Evolutionary conservation across 257 asterid genomes (phyloP), one percentile per base, ranked within the genome.

Genomic region (Euphrasia confusa): DNA sequence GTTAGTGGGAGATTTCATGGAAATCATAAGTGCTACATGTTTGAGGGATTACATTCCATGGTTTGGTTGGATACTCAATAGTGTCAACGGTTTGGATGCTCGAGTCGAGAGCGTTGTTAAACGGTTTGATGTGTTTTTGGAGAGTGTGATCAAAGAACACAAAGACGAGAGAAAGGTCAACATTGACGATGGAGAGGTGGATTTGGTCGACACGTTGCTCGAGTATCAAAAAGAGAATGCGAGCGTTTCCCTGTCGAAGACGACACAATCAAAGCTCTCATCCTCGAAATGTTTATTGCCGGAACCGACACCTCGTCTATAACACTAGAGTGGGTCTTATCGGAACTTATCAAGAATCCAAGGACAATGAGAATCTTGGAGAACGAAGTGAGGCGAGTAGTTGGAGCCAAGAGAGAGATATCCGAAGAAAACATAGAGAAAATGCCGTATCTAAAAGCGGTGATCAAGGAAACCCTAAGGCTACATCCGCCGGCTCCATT

Each of bases 401-500:
- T 12, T 2, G 61, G 50, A 3, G 60, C 53, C 49, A 65, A 28
- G 0, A 74, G 76, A 54, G 14, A 21, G 24, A 21, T 21, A 21
- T 21, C 24, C 24, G 24, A 21, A 21, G 52, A 10, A 0, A 83
- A 81, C 71, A 17, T 83, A 3, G 77, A 45, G 37, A 69, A 79
- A 48, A 71, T 81, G 86, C 72, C 27, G 0, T 83, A 81, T 14
- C 30, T 85, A 12, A 81, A 77, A 72, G 76, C 81, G 1, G 86
- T 75, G 12, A 64, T 80, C 5, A 83, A 80, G 18, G 90, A 85
- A 65, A 27, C 66, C 5, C 67, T 83, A 2, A 54, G 90, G 0
- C 72, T 77, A 5, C 90, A 77, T 57, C 10, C 75, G 12, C 84
- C 86, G 1, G 11, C 54, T 17, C 79, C 84, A 4, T 47, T 79